Conservation (phyloP, 23 red algal species). For the Cyanidioschyzon merolae region DNA sequence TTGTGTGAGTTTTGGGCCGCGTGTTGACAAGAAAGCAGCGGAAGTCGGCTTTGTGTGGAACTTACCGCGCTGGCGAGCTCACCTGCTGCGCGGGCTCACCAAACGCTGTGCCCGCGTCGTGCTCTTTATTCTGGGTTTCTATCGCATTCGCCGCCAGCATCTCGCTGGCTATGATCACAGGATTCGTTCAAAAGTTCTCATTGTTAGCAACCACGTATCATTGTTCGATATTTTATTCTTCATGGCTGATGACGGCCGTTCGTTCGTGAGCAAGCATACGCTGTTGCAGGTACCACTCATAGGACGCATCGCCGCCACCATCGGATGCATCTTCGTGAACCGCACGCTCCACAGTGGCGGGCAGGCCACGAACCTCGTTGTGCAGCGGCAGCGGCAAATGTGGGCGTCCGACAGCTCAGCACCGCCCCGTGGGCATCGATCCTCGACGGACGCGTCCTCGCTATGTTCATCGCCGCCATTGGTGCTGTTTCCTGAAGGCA, state of each 20-base stretch:
- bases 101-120: slow-evolving; percentile 29
- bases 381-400: neutral
- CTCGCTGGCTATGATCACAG: slow-evolving; percentile 39
- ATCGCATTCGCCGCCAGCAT: slow-evolving; percentile 33
- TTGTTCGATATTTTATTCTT: slow-evolving; percentile 33
- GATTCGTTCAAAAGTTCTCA: slow-evolving; percentile 8
- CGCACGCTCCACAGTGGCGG: neutral
- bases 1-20: slow-evolving; percentile 38
- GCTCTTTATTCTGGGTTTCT: slow-evolving; percentile 68
- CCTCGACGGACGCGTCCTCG: neutral
- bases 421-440: no score
- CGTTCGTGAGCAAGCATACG: slow-evolving; percentile 37
- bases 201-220: slow-evolving; percentile 32
- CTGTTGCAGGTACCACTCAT: slow-evolving; percentile 24
- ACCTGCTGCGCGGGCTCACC: slow-evolving; percentile 19
- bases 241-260: slow-evolving; percentile 17
- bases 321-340: slow-evolving; percentile 36
- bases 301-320: slow-evolving; percentile 26
- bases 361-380: neutral
- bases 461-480: slow-evolving; percentile 54
- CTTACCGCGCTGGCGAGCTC: slow-evolving; percentile 40
- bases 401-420: neutral
- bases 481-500: slow-evolving; percentile 93
- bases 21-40: slow-evolving; percentile 11
- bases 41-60: slow-evolving; percentile 15